Base-by-base conservation (phyloP, 352 stramenopile species). In the Phytophthora macrochlamydospora region DNA sequence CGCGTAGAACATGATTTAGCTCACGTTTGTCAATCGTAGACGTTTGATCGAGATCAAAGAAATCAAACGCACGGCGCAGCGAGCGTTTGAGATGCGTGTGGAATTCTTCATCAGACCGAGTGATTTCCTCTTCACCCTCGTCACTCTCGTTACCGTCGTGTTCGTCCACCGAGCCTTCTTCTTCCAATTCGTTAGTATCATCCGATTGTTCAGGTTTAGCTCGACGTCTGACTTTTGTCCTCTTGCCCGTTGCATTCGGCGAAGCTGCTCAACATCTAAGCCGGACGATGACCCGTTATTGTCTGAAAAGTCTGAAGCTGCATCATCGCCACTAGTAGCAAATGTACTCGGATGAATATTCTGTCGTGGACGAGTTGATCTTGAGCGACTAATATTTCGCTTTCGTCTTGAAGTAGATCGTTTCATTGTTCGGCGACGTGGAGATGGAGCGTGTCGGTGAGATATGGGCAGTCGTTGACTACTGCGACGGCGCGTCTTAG, bases 1-100 rank as follows among this genome's bases (percentile, higher is more conserved):
- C 86, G 29, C 81, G 77, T 3, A 94, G 62, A 2, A 94, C 80
- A 35, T 90, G 80, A 8, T 65, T 75, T 14, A 94, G 62, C 50
- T 93, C 85, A 11, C 73, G 70, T 49, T 90, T 90, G 38, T 91
- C 83, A 14, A 94, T 94, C 1, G 78, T 83, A 13, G 78, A 77
- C 14, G 73, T 93, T 29, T 83, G 79, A 37, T 94, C 81, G 4
- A 88, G 57, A 45, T 94, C 86, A 50, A 91, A 94, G 40, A 93
- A 93, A 42, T 93, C 84, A 48, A 93, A 94, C 12, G 81, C 86
- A 51, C 79, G 75, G 3, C 78, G 78, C 12, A 92, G 61, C 2
- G 83, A 81, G 18, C 63, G 74, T 51, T 90, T 92, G 13, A 93
- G 62, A 18, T 87, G 67, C 30, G 76, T 81, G 24, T 82, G 69